Evolutionary conservation across 2,329 filamentous ascomycete species (phyloP), one percentile per base, ranked within the genome.

Genomic region (Xenoacremonium recifei): DNA sequence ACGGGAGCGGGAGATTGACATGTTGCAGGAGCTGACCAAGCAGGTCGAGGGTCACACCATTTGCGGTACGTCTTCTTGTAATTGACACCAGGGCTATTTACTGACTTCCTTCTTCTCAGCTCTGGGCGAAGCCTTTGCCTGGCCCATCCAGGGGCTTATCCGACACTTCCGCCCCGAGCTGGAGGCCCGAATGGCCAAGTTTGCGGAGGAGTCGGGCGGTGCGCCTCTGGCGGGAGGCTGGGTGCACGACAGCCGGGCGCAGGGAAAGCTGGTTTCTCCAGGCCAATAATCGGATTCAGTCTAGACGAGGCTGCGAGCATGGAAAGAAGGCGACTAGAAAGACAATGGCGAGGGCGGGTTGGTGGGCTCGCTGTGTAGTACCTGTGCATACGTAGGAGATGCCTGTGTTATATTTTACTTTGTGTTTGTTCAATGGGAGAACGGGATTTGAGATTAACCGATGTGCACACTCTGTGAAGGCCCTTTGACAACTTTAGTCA

Each of bases 21-120:
- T 99, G 93, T 80, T 99, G 55, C 93, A 96, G 75, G 93, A 99
- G 76, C 75, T 99, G 57, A 99, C 93, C 50, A 99, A 99, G 80
- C 93, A 99, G 73, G 93, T 99, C 48, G 93, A 99, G 75, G 93
- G 93, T 10, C 93, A 99, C 76, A 97, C 93, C 35, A 99, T 99
- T 62, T 99, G 93, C 71, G 93, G 84, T 87, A 80, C 64, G 82
- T 75, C 42, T 33, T 4, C 4, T 4, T n/a, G n/a, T n/a, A n/a
- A n/a, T n/a, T n/a, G n/a, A n/a, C n/a, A n/a, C n/a, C n/a, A n/a
- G n/a, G n/a, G n/a, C n/a, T n/a, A n/a, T n/a, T n/a, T n/a, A n/a
- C n/a, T n/a, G 16, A 3, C 12, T 11, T 35, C 3, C 29, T n/a
- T 10, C 5, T 48, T 36, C 39, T 19, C 49, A 87, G 84, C 92